These are phyloP conservation scores for Leishmania martiniquensis DNA, from an alignment of 208 protist species.

Conservation along the genomic window DNA sequence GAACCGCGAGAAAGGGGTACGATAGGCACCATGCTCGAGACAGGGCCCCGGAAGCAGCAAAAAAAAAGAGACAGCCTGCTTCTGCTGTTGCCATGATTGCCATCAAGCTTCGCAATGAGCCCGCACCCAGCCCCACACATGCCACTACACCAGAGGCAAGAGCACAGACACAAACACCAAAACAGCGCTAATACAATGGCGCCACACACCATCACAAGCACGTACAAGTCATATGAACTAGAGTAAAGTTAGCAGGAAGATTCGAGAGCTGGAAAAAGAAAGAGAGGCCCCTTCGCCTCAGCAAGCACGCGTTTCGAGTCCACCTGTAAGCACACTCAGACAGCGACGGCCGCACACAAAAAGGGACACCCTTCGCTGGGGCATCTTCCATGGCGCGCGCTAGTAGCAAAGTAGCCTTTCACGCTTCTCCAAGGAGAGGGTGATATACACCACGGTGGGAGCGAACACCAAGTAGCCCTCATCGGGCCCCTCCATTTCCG, in stretches of 20 bases:
- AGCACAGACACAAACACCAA: neutral
- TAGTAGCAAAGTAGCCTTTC: neutral
- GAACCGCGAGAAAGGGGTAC: neutral
- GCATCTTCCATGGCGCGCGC: neutral
- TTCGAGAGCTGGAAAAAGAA: neutral
- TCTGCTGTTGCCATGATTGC: neutral
- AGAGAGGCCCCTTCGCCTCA: neutral
- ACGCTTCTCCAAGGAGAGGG: neutral
- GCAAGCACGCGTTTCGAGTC: neutral
- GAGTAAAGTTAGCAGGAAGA: neutral
- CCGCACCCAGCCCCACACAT: neutral
- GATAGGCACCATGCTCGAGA: neutral
- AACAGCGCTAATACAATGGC: neutral
- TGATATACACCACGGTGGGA: neutral
- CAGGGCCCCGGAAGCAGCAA: neutral
- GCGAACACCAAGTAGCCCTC: no score
- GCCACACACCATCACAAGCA: neutral
- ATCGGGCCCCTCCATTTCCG: no score
- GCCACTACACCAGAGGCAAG: neutral
- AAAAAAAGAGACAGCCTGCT: neutral
- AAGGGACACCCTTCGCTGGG: neutral
- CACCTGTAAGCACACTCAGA: neutral
- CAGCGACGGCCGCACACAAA: neutral
- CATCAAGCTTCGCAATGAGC: neutral
- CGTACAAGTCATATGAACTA: neutral